phyloP scores from a whole-genome alignment of 208 protist genomes.

The Herpetomonas tarakana region DNA sequence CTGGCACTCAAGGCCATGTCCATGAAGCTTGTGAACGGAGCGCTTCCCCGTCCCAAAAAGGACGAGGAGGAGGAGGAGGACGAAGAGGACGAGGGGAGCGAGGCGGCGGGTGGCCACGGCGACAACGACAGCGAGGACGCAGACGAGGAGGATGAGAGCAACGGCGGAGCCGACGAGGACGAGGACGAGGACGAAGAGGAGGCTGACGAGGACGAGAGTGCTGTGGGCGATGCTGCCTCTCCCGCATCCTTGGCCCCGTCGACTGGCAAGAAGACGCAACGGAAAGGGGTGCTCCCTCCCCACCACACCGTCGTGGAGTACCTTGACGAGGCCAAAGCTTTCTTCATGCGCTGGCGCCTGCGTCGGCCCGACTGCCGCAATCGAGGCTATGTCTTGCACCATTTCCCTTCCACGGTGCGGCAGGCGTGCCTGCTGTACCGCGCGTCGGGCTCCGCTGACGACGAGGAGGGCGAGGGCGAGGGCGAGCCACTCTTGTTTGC shows the following conservation, averaged over 20 bases:
- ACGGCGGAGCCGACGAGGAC: slow-evolving; percentile 6
- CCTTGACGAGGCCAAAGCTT: slow-evolving; percentile 71
- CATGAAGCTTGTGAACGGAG: slow-evolving; percentile 46
- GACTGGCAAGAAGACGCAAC: too few relatives aligned
- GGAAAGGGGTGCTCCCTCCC: background rate
- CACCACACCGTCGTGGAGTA: slow-evolving; percentile 27
- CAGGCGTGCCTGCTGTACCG: slow-evolving; percentile 85
- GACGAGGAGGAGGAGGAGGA: slow-evolving; percentile 45
- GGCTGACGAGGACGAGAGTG: slow-evolving; percentile 4
- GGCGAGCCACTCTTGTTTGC: slow-evolving; percentile 19
- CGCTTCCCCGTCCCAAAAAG: slow-evolving; percentile 36
- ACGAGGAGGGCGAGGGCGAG: slow-evolving; percentile 21
- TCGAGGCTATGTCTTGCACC: slow-evolving; percentile 89
- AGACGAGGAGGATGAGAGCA: slow-evolving; percentile 11
- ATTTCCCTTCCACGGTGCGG: slow-evolving; percentile 78
- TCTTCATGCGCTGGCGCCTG: slow-evolving; percentile 86
- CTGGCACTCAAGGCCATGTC: slow-evolving; percentile 47
- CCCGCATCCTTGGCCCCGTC: background rate
- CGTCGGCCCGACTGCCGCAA: slow-evolving; percentile 74
- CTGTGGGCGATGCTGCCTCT: too few relatives aligned
- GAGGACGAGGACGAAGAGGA: slow-evolving; percentile 7
- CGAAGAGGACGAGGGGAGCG: slow-evolving; percentile 14
- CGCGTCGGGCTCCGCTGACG: slow-evolving; percentile 29
- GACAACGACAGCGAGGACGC: slow-evolving; percentile 13
- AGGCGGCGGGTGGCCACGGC: slow-evolving; percentile 18